A percentile compares a stretch with the other conserved stretches of the same genome.
These are phyloP conservation scores for Colletotrichum sp. DNA, from an alignment of 2,329 filamentous ascomycete species.

Conservation along the genomic window DNA sequence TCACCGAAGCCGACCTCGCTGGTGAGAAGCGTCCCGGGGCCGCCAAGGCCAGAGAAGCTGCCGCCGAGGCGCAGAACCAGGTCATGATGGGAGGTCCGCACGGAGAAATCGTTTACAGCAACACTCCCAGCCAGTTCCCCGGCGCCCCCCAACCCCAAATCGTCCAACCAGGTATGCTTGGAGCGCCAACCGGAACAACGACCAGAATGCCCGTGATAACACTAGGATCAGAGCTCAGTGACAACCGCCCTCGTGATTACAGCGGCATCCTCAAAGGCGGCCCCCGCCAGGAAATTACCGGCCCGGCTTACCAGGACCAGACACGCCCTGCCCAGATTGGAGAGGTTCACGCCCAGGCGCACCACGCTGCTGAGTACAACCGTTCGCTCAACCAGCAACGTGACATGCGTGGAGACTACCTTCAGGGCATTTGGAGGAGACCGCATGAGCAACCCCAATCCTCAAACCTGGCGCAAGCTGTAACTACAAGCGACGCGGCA, in stretches of 20 bases:
- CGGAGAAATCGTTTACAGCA: conserved; percentile 88
- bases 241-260: conserved; percentile 81
- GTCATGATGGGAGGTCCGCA: conserved; percentile 71
- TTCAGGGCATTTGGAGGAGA: conserved; percentile 82
- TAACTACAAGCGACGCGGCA: conserved; percentile 47
- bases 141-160: conserved; percentile 71
- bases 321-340: conserved; percentile 76
- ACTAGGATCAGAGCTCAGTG: conserved; percentile 77
- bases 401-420: conserved; percentile 77
- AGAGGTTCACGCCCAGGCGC: conserved; percentile 85
- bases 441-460: conserved; percentile 77
- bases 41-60: conserved; percentile 84
- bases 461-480: conserved; percentile 52
- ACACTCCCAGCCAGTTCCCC: conserved; percentile 69
- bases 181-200: conserved; percentile 65
- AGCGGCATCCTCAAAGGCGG: conserved; percentile 78
- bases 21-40: conserved; percentile 96
- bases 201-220: conserved; percentile 86
- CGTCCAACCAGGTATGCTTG: conserved; percentile 75
- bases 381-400: conserved; percentile 82
- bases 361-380: conserved; percentile 90
- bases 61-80: conserved; percentile 71
- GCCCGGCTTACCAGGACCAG: conserved; percentile 86
- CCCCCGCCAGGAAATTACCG: conserved; percentile 87
- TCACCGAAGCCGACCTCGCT: conserved; percentile 94